phyloP scores from a whole-genome alignment of 2,329 filamentous ascomycete species.

The Tolypocladium tundrense region DNA sequence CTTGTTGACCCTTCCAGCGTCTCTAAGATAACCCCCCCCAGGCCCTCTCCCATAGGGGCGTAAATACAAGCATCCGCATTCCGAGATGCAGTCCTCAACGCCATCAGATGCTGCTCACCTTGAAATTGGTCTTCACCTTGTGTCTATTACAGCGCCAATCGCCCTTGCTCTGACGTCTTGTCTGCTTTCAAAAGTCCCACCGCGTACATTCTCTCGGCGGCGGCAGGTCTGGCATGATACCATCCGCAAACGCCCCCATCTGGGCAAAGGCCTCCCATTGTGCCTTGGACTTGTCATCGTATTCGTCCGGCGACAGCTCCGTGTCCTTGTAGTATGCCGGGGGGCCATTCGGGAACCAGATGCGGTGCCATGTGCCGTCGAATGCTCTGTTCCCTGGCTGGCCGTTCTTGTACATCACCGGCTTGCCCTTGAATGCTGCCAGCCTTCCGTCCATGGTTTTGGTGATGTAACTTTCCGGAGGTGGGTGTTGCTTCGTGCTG shows the following conservation, averaged over 20 bases:
- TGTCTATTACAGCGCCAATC: not conserved
- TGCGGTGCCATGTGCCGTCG: slow-evolving; percentile 49
- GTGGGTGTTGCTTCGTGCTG: slow-evolving; percentile 33
- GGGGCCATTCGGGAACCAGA: slow-evolving; percentile 66
- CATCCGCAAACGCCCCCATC: slow-evolving; percentile 58
- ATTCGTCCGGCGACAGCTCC: slow-evolving; percentile 44
- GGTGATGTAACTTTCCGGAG: slow-evolving; percentile 31
- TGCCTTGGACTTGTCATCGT: slow-evolving; percentile 48
- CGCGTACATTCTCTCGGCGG: slow-evolving; percentile 66
- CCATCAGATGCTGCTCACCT: slow-evolving; percentile 1
- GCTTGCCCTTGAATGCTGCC: slow-evolving; percentile 51
- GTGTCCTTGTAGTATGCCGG: slow-evolving; percentile 54
- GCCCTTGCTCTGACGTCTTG: not conserved
- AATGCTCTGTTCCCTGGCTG: slow-evolving; percentile 38
- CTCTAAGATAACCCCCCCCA: not conserved
- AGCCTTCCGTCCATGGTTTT: slow-evolving; percentile 35
- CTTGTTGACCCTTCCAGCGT: not conserved
- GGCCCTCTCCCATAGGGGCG: not conserved
- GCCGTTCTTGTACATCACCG: slow-evolving; percentile 45
- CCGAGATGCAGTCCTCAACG: slow-evolving; percentile 1
- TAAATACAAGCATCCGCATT: not conserved
- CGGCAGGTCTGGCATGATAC: slow-evolving; percentile 65
- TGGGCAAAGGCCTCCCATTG: slow-evolving; percentile 56
- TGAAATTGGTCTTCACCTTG: not conserved
- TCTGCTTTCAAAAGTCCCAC: slow-evolving; percentile 54